Percentiles rank a stretch among this genome's conserved stretches.
Conservation (phyloP, 148 eudicot species). For the Rheum nobile region DNA sequence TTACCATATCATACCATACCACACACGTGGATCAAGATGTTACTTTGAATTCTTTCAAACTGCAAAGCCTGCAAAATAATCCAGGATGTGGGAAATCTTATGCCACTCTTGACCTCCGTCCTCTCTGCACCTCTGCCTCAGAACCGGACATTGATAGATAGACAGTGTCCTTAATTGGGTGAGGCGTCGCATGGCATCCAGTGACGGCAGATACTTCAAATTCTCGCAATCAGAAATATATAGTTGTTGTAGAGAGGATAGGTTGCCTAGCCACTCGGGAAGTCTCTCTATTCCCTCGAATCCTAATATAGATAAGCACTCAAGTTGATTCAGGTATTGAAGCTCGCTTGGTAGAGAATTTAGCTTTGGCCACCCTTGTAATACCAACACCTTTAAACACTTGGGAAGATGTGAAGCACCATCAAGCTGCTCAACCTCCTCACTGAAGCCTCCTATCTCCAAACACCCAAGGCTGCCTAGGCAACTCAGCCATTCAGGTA, state of each 20-base stretch:
- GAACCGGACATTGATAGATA: not conserved
- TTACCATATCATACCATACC: too few species aligned
- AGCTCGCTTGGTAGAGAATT: not conserved
- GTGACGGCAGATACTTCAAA: not conserved
- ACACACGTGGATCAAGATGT: too few species aligned
- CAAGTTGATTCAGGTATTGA: not conserved
- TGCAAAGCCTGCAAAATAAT: too few species aligned
- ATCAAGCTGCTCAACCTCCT: not conserved
- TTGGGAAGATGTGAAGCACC: not conserved
- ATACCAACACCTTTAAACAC: not conserved
- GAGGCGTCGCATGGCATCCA: not conserved
- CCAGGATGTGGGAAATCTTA: not conserved
- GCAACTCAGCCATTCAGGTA: not conserved
- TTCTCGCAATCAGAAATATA: not conserved
- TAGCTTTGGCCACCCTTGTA: not conserved
- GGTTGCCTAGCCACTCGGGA: not conserved
- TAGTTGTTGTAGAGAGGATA: not conserved
- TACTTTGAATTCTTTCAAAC: too few species aligned
- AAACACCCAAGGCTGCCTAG: not conserved
- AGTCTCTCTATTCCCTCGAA: not conserved
- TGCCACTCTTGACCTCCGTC: not conserved
- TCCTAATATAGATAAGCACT: not conserved
- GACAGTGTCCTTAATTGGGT: not conserved
- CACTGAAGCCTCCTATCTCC: not conserved
- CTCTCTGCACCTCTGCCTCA: not conserved